Base-by-base conservation (phyloP, 306 rosid species). In the Hippophae tibetana region DNA sequence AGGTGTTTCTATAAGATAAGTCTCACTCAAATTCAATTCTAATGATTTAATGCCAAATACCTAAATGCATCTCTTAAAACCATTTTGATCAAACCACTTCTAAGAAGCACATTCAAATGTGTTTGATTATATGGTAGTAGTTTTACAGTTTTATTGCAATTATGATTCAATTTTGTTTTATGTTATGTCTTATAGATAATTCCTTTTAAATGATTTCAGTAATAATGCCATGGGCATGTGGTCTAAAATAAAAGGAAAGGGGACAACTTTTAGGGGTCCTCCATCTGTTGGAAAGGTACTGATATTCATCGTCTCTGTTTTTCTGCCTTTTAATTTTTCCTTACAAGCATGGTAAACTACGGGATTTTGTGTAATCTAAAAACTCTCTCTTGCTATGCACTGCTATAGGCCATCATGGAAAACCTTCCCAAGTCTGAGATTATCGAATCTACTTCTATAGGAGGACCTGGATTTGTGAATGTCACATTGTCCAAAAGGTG, bases 201-300 rank as follows among this genome's bases (percentile, higher is more conserved):
- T 60, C 53, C 62, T 64, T 49, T 3, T 66, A 31, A 31, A 31
- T 49, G 66, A 62, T 45, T 70, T 74, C 74, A 93, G 99, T 74
- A 92, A 88, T 67, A 92, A 92, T 44, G 99, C 99, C 11, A 88
- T 93, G 99, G 81, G 87, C 56, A 61, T 88, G 12, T 93, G 84
- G 86, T 78, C 94, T 54, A 84, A 77, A 73, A 77, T 87, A 40
- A 93, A 77, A 71, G 95, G 84, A 66, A 85, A 78, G 63, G 72
- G 78, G 43, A 73, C 86, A 26, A 74, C 43, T 40, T 83, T 79
- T 57, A 79, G 11, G 61, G 83, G 84, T 11, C 99, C 99, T 51
- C 83, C 79, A 4, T 64, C 99, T 52, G 85, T 92, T 63, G 99
- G 99, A 42, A 82, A 88, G 86, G 99, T 92, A 78, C 62, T 13